Percentiles rank a stretch among this genome's conserved stretches.
phyloP scores from a whole-genome alignment of 2,329 filamentous ascomycete species.

The Niveomyces coronatus region DNA sequence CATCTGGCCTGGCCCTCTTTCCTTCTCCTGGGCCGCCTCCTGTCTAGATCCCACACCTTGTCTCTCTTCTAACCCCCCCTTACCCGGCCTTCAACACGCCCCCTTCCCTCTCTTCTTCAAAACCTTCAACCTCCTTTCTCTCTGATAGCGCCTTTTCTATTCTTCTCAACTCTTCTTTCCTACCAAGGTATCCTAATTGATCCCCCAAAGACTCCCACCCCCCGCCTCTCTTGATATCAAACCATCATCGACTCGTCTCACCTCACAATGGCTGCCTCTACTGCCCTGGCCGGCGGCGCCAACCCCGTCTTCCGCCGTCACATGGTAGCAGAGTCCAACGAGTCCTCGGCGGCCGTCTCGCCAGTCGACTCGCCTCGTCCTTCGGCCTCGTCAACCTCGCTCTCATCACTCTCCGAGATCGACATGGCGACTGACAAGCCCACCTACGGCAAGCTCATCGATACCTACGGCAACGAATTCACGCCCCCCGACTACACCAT shows the following conservation, averaged over 20 bases:
- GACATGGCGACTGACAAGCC: slow-evolving; percentile 32
- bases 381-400: slow-evolving; percentile 75
- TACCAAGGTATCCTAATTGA: no score
- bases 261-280: slow-evolving; percentile 35
- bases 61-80: slow-evolving; percentile 14
- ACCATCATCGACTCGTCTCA: slow-evolving; percentile 6
- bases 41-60: slow-evolving; percentile 3
- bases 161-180: background rate
- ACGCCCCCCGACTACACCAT: slow-evolving; percentile 91
- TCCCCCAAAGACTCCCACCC: background rate
- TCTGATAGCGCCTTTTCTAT: slow-evolving; percentile 1
- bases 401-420: slow-evolving; percentile 76
- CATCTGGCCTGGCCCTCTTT: background rate
- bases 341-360: slow-evolving; percentile 47
- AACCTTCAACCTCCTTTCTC: slow-evolving; percentile 4
- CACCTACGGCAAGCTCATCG: slow-evolving; percentile 58
- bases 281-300: slow-evolving; percentile 31
- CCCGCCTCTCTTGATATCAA: slow-evolving; percentile 3
- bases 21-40: background rate
- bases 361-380: slow-evolving; percentile 49
- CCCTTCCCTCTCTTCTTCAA: slow-evolving; percentile 7
- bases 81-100: slow-evolving; percentile 11
- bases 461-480: slow-evolving; percentile 94
- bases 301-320: slow-evolving; percentile 39
- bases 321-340: slow-evolving; percentile 35